phyloP scores from a whole-genome alignment of 1,284 basidiomycete genomes.

The Taiwanofungus camphoratus region DNA sequence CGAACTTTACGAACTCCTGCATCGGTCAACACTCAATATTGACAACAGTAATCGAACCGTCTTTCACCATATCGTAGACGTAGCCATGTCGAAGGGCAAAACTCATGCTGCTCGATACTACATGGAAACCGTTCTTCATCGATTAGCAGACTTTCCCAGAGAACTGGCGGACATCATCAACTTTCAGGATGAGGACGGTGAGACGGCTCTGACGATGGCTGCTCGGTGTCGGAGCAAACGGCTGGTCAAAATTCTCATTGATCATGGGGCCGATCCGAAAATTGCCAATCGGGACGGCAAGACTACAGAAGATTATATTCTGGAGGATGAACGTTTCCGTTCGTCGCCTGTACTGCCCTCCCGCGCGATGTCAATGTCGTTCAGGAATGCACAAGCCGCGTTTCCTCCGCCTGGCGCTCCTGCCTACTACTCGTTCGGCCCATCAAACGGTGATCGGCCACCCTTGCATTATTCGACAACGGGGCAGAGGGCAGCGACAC shows the following conservation, averaged over 20 bases:
- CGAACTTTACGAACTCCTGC: conserved; percentile 94
- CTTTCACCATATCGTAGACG: conserved; percentile 97
- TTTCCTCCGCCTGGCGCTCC: conserved; percentile 38
- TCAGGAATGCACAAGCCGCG: conserved; percentile 58
- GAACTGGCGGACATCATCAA: conserved; percentile 99
- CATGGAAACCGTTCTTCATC: conserved; percentile 92
- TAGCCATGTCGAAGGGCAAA: conserved; percentile 98
- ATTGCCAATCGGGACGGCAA: conserved; percentile 94
- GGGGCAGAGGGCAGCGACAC: conserved; percentile 84
- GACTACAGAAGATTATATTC: conserved; percentile 97
- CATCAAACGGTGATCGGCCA: conserved; percentile 52
- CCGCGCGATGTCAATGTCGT: conserved; percentile 57
- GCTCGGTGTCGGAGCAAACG: conserved; percentile 94
- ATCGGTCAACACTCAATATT: conserved; percentile 97
- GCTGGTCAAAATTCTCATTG: conserved; percentile 93
- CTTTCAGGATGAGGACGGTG: conserved; percentile 98
- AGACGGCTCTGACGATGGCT: conserved; percentile 96
- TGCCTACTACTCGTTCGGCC: conserved; percentile 38
- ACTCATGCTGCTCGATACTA: conserved; percentile 98
- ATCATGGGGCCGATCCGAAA: conserved; percentile 96
- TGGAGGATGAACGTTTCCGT: conserved; percentile 97
- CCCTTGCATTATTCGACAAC: conserved; percentile 84
- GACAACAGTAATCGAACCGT: conserved; percentile 98
- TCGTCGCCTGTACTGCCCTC: conserved; percentile 81
- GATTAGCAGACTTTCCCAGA: conserved; percentile 92